phyloP scores from a whole-genome alignment of 2,329 filamentous ascomycete species.

The Cercospora sp. region DNA sequence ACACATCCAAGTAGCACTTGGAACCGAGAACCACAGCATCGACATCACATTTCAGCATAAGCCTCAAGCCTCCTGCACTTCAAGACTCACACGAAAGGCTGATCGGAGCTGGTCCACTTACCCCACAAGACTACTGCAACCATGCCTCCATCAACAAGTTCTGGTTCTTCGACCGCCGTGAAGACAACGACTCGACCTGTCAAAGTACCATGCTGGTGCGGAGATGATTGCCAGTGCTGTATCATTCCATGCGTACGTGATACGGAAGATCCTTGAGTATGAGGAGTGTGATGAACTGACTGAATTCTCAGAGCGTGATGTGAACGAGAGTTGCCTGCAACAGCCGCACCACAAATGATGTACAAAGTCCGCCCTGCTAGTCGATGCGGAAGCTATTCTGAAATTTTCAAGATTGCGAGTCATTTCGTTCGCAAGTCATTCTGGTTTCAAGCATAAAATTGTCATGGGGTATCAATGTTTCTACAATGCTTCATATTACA shows the following conservation, averaged over 20 bases:
- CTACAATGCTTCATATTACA: slow-evolving; percentile 19
- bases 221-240: slow-evolving; percentile 27
- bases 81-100: no score
- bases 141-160: slow-evolving; percentile 36
- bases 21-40: not conserved
- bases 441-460: not conserved
- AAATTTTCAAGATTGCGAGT: not conserved
- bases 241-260: slow-evolving; percentile 27
- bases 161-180: slow-evolving; percentile 21
- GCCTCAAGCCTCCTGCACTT: no score
- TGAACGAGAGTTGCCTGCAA: not conserved
- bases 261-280: not conserved
- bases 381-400: not conserved
- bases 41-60: not conserved
- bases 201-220: slow-evolving; percentile 40
- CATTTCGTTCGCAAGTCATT: not conserved
- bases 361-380: not conserved
- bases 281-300: not conserved
- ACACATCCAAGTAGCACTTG: not conserved
- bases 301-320: slow-evolving; percentile 17
- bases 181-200: slow-evolving; percentile 30
- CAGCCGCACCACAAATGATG: not conserved
- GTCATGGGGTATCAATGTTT: slow-evolving; percentile 12
- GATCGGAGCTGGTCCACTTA: not conserved
- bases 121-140: not conserved